Base-by-base conservation (phyloP, 306 rosid species). In the Cicer pinnatifidum region DNA sequence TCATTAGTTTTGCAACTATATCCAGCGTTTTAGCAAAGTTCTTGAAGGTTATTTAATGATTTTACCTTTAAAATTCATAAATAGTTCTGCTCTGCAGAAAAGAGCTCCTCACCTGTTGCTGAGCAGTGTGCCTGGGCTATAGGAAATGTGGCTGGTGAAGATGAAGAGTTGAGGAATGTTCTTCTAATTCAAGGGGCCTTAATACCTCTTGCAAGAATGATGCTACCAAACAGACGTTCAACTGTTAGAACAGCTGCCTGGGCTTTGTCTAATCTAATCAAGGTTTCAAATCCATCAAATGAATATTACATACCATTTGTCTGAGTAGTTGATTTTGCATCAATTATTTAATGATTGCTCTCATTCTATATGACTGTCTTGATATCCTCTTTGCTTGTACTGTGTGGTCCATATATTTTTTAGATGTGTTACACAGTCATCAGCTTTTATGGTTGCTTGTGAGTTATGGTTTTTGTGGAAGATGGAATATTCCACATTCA, bases 111-210 rank as follows among this genome's bases (percentile, higher is more conserved):
- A 53, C 90, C 91, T 73, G 99, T 91, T 83, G 91, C 93, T 9
- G 99, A 94, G 79, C 99, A 94, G 79, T 91, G 96, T 76, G 96
- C 97, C 43, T 94, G 97, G 99, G 97, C 97, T 54, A 73, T 89
- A 57, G 99, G 99, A 64, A 94, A 94, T 64, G 96, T 94, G 76
- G 97, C 97, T 41, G 99, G 99, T 78, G 99, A 94, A 87, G 96
- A 90, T 62, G 94, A 86, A 78, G 97, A 87, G 84, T 82, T 94
- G 70, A 91, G 97, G 83, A 83, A 85, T 85, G 81, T 88, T 82
- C 84, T 94, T 83, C 86, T 91, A 28, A 85, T 87, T 61, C 97
- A 91, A 86, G 97, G 96, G 54, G 96, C 96, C 60, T 83, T 91
- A 79, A 85, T 84, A 76, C 96, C 96, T 78, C 96, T 91, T 82